Evolutionary conservation across 2,329 filamentous ascomycete species (phyloP), one percentile per base, ranked within the genome.

Genomic region (Colletotrichum filicis): DNA sequence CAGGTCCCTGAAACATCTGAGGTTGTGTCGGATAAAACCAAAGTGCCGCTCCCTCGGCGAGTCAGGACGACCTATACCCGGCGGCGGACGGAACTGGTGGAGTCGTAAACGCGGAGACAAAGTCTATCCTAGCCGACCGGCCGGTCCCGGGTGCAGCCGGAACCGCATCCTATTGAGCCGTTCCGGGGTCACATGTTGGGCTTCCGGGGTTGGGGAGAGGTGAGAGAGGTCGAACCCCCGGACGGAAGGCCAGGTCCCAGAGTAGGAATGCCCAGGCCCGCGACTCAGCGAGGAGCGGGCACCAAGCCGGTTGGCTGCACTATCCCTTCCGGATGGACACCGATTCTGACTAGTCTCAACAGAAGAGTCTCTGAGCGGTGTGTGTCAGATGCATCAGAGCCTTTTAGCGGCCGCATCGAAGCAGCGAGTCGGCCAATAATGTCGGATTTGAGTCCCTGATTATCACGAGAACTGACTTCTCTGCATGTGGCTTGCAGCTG

Each of bases 401-500:
- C 28, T 35, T 35, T 70, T 73, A 73, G 71, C 61, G 71, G 71
- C 66, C 71, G 71, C 67, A 73, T 49, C 32, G 19, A 24, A 71
- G 49, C 28, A 32, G 9, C 7, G 11, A 42, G 11, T 12, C 26
- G 35, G 2, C 71, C 71, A 73, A 71, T 71, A 32, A 49, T 22
- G 24, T 37, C 28, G n/a, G 42, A 3, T 16, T 26, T 1, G 4
- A 22, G 22, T 56, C 52, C 19, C 35, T 67, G 57, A 19, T 59
- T 59, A 66, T 74, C 70, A 74, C 71, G 66, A 73, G 57, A 65
- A 61, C 61, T 61, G 24, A 24, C 70, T 28, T 46, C 24, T 64
- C 57, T 74, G 65, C 66, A 74, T 72, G 57, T 74, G 66, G 73
- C 73, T 74, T 74, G 73, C 73, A 74, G 56, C 24, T 37, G 65